phyloP scores from a whole-genome alignment of 2,329 filamentous ascomycete species.

The Parasarocladium wereldwijsianum region DNA sequence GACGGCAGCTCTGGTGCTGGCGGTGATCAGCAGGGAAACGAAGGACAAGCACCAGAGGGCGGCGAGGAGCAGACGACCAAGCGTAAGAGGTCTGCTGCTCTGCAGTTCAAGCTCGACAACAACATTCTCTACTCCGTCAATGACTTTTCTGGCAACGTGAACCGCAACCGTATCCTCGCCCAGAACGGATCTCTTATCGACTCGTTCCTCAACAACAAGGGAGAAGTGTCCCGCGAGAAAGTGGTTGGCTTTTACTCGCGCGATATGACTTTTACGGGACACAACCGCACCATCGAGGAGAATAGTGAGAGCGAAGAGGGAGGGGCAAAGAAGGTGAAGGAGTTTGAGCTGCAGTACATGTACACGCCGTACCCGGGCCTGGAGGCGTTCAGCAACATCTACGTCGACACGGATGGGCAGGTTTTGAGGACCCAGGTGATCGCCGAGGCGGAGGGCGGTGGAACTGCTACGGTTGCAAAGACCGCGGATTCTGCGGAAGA shows the following conservation, averaged over 20 bases:
- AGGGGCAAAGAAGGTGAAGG: conserved; percentile 8
- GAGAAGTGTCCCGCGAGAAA: conserved; percentile 24
- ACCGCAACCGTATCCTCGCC: conserved; percentile 40
- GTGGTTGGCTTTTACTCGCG: conserved; percentile 32
- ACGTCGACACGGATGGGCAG: conserved; percentile 27
- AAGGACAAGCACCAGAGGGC: not conserved
- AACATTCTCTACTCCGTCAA: conserved; percentile 47
- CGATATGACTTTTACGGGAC: conserved; percentile 41
- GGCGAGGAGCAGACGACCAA: conserved; percentile 3
- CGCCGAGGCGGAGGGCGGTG: conserved; percentile 36
- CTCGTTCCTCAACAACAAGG: conserved; percentile 37
- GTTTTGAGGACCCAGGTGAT: conserved; percentile 36
- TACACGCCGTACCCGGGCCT: conserved; percentile 35
- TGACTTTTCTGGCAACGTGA: conserved; percentile 39
- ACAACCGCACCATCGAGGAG: conserved; percentile 28
- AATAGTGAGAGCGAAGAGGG: conserved; percentile 22
- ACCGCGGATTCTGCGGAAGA: too few relatives aligned
- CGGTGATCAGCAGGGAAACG: not conserved
- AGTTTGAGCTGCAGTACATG: conserved; percentile 36
- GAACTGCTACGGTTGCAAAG: conserved; percentile 28
- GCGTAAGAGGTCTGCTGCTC: conserved; percentile 10
- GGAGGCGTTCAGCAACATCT: conserved; percentile 31
- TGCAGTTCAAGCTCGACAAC: conserved; percentile 32
- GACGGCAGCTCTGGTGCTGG: conserved; percentile 3
- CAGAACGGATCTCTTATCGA: conserved; percentile 41